phyloP scores from a whole-genome alignment of 208 protist genomes.

The Acanthamoeba triangularis region DNA sequence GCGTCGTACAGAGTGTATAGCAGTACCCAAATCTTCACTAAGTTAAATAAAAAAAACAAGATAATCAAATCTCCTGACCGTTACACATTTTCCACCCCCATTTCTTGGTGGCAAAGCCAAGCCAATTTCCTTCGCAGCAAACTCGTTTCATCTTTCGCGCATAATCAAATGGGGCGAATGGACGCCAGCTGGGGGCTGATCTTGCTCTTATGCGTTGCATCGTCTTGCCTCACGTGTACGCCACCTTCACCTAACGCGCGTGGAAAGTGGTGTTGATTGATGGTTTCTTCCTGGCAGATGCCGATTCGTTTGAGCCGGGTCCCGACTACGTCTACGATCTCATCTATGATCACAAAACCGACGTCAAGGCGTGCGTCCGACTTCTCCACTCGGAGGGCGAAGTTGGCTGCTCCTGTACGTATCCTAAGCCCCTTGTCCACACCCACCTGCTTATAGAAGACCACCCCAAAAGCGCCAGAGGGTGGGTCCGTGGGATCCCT shows the following conservation, averaged over 20 bases:
- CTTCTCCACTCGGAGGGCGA: conserved; percentile 7
- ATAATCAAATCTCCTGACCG: not conserved
- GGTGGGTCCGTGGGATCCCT: conserved; percentile 2
- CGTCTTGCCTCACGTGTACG: not conserved
- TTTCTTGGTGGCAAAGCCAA: not conserved
- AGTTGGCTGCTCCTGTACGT: conserved; percentile 49
- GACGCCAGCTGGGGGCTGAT: not conserved
- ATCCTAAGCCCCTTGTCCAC: not conserved
- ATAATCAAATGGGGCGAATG: not conserved
- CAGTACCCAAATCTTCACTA: not conserved
- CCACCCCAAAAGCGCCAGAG: not conserved
- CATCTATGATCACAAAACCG: conserved; percentile 49
- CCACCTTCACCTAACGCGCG: no score
- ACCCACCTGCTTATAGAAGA: not conserved
- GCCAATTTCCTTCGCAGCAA: not conserved
- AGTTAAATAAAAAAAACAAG: not conserved
- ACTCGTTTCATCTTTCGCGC: not conserved
- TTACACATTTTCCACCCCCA: not conserved
- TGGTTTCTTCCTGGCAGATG: not conserved
- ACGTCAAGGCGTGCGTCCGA: not conserved
- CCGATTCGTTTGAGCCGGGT: conserved; percentile 24
- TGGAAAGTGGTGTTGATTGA: not conserved
- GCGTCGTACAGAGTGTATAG: conserved; percentile 50
- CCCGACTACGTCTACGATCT: conserved; percentile 44
- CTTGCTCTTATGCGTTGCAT: not conserved